Conservation (phyloP, 73 alveolate genomes). For the Durusdinium trenchii region DNA sequence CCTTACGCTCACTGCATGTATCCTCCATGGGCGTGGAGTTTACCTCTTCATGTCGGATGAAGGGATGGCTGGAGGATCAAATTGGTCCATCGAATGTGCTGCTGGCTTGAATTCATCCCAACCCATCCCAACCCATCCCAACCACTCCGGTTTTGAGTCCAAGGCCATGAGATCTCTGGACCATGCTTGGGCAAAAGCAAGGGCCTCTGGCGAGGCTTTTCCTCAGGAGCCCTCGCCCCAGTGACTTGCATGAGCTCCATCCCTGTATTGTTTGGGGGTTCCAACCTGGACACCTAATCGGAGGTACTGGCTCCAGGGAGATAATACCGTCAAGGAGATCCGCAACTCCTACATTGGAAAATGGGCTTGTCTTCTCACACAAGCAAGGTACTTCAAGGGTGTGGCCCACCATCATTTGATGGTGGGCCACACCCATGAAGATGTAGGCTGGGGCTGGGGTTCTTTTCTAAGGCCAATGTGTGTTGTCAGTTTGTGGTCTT, state of each 20-base stretch:
- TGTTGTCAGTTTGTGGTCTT: background rate
- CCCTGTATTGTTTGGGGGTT: background rate
- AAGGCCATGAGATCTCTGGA: background rate
- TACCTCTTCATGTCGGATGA: background rate
- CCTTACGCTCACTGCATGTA: background rate
- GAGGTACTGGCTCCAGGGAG: background rate
- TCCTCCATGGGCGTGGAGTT: background rate
- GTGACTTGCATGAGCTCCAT: background rate
- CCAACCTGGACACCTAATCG: background rate
- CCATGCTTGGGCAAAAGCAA: background rate
- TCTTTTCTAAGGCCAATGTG: background rate
- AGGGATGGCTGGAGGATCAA: conserved; percentile 6
- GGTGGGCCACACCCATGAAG: conserved; percentile 58
- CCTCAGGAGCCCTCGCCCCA: background rate
- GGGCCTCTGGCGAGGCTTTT: background rate
- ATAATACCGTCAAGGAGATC: conserved; percentile 11
- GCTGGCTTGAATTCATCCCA: too few species aligned
- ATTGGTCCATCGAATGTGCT: conserved; percentile 38
- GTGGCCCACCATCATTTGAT: conserved; percentile 33
- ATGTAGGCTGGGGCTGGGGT: background rate
- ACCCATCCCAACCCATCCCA: too few species aligned
- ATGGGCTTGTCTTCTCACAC: background rate
- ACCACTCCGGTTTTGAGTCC: background rate
- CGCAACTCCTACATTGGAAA: background rate
- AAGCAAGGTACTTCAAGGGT: background rate